These are phyloP conservation scores for Starmerella gropengiesseri DNA, from an alignment of 805 yeast genomes.

Conservation along the genomic window DNA sequence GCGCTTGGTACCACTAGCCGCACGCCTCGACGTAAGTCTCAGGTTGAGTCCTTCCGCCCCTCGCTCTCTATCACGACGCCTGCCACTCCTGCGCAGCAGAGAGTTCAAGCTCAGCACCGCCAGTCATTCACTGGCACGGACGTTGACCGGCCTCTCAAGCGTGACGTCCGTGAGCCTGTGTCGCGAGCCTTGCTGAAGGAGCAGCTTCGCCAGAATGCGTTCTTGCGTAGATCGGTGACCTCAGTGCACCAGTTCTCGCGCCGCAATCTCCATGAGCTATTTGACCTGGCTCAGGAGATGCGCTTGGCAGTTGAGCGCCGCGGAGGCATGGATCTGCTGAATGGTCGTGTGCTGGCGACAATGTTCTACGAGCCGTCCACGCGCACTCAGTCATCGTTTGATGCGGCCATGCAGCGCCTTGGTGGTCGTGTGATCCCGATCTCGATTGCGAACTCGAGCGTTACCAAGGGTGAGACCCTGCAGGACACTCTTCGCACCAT, in stretches of 20 bases:
- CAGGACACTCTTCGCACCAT: constrained; percentile 93
- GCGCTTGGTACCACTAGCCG: background rate
- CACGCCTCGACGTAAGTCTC: constrained; percentile 22
- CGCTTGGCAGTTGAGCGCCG: constrained; percentile 92
- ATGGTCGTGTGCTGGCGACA: constrained; percentile 85
- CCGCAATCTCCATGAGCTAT: constrained; percentile 80
- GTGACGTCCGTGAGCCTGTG: constrained; percentile 30
- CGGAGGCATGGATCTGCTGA: constrained; percentile 83
- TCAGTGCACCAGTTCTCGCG: constrained; percentile 83
- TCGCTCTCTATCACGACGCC: constrained; percentile 7
- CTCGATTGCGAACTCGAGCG: constrained; percentile 78
- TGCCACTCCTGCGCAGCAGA: constrained; percentile 30
- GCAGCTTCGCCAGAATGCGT: constrained; percentile 79
- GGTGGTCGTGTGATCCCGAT: constrained; percentile 95
- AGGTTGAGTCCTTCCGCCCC: background rate
- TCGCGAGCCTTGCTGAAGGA: constrained; percentile 64
- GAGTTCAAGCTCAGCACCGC: constrained; percentile 19
- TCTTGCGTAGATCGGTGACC: constrained; percentile 74
- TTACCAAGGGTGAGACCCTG: constrained; percentile 93
- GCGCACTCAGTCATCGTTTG: constrained; percentile 91
- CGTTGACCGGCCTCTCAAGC: constrained; percentile 24
- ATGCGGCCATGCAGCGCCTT: constrained; percentile 98
- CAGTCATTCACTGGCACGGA: constrained; percentile 22
- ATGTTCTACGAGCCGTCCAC: constrained; percentile 98
- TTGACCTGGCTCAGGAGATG: constrained; percentile 97